phyloP scores from a whole-genome alignment of 2,329 filamentous ascomycete genomes.

The Geosmithia flava region DNA sequence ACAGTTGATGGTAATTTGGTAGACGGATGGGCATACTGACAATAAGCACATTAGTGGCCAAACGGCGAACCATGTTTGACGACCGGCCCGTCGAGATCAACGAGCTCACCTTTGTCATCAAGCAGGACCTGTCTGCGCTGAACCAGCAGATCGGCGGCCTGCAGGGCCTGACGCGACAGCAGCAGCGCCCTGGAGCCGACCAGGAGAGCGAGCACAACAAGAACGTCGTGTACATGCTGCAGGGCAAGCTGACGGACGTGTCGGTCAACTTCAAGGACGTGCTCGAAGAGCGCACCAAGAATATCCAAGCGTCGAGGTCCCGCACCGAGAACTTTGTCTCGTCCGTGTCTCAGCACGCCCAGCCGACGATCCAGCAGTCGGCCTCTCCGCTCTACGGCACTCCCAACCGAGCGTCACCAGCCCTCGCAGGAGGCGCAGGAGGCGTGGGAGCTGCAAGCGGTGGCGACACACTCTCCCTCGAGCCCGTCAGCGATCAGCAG shows the following conservation, averaged over 20 bases:
- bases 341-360: conserved; percentile 67
- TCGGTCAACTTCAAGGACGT: conserved; percentile 96
- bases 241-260: conserved; percentile 86
- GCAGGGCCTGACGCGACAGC: conserved; percentile 63
- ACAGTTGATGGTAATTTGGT: background rate
- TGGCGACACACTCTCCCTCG: conserved; percentile 68
- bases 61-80: conserved; percentile 92
- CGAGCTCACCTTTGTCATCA: conserved; percentile 94
- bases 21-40: background rate
- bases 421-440: conserved; percentile 9
- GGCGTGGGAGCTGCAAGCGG: conserved; percentile 25
- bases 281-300: conserved; percentile 89
- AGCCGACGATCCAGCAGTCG: conserved; percentile 56
- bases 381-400: conserved; percentile 82
- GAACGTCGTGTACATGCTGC: conserved; percentile 85
- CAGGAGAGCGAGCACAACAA: conserved; percentile 97
- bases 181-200: conserved; percentile 59
- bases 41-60: conserved; percentile 51
- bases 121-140: conserved; percentile 75
- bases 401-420: conserved; percentile 53
- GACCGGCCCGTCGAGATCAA: conserved; percentile 95
- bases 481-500: conserved; percentile 72
- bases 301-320: conserved; percentile 86
- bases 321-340: conserved; percentile 96
- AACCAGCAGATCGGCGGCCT: conserved; percentile 82